Base-by-base conservation (phyloP, 768 basidiomycete species). In the Panus rudis region DNA sequence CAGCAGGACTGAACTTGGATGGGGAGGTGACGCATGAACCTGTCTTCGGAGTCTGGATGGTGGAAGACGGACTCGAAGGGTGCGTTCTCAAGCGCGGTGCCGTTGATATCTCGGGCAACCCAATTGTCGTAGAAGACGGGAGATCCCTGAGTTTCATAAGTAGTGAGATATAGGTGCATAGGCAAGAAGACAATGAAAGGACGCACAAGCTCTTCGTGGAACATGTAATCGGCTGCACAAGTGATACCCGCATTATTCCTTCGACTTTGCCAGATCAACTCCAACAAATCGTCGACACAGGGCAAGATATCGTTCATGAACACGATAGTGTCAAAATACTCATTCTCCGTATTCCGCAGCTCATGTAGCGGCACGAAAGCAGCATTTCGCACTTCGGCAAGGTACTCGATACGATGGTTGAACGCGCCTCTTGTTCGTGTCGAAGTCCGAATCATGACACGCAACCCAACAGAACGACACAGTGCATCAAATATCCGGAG, bases 251-350 rank as follows among this genome's bases (percentile, higher is more conserved):
- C 96, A 63, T 96, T 98, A 65, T 98, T 92, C 43, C 69, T 64
- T 39, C 96, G 73, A 55, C 78, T 82, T 65, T 99, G 96, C 85
- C 84, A 97, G 59, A 99, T 93, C 58, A 99, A 80, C 67, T 99
- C 96, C 55, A 99, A 80, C 44, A 99, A 66, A 66, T 99, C 96
- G 63, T 99, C 96, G 27, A 96, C 81, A 64, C 96, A 99, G 17
- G 96, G 96, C 8, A 99, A 71, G 64, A 99, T 84, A 63, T 99
- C 96, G 76, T 99, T 99, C 92, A 98, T 98, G 75, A 99, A 99
- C 47, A 98, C 71, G 68, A 99, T 88, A 27, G 84, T 79, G 67
- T 99, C 94, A 52, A 98, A 99, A 54, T 89, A 84, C 65, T 98
- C 94, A 59, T 86, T 86, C 59, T 92, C 82, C 20, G 83, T 68